Evolutionary conservation across 768 basidiomycete species (phyloP), one percentile per base, ranked within the genome.

Genomic region (Tulasnella sp.): DNA sequence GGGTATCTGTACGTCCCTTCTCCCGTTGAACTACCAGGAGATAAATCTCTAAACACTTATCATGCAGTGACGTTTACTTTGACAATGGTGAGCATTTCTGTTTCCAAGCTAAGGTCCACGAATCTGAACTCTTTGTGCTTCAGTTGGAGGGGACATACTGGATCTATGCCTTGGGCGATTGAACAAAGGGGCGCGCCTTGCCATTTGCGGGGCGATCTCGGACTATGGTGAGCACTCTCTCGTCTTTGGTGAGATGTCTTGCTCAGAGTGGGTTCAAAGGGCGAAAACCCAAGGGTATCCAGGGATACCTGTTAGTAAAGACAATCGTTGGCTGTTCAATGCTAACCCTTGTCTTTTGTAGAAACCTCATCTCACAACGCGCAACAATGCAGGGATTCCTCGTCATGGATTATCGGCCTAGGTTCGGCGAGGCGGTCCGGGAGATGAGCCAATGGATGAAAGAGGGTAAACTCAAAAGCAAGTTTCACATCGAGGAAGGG

Each of bases 161-260:
- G 84, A 94, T 66, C 73, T 91, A 63, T 77, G 79, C 42, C 69
- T 96, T 58, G 77, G 78, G 23, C 73, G 84, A 49, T 67, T 98
- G 64, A 89, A 90, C 39, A 76, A 80, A 67, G 71, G 79, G 40
- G 92, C 90, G 4, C 73, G 92, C 53, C 77, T 96, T 57, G 79
- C 79, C 12, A 68, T 91, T 17, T 94, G 91, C 63, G 93, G 91
- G 55, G 87, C 86, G 31, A 93, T 96, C 62, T 86, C 90, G 40
- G 77, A 77, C 25, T 93, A 91, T 66, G 88, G 84, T 85, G 49
- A 36, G 9, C 21, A 32, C 54, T n/a, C 63, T 25, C 21, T 11
- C 43, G 43, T 23, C 15, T 9, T 14, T 27, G 57, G 57, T 9
- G n/a, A 59, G 8, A 8, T 9, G 7, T 39, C 27, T 35, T 35